Percentiles rank a stretch among this genome's conserved stretches.
phyloP scores from a whole-genome alignment of 768 basidiomycete genomes.

The Rubroboletus pulcherrimus region DNA sequence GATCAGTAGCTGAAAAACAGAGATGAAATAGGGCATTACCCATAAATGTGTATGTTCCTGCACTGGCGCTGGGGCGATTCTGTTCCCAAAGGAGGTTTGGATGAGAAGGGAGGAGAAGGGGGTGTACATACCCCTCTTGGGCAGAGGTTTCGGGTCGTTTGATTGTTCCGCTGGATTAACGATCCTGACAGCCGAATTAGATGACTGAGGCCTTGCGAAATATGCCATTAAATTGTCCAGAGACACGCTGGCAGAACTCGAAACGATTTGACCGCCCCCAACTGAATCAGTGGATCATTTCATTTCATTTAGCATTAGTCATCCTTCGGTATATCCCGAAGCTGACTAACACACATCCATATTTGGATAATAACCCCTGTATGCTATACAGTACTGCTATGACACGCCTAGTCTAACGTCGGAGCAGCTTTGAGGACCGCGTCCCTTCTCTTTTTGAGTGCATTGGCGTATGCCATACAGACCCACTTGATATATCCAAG shows the following conservation, averaged over 20 bases:
- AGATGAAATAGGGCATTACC: conserved; percentile 44
- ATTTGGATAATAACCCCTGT: not conserved
- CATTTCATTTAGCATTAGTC: conserved; percentile 16
- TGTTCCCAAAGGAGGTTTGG: conserved; percentile 25
- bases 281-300: conserved; percentile 4
- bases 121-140: conserved; percentile 52
- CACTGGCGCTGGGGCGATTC: conserved; percentile 78
- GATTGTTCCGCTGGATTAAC: conserved; percentile 51
- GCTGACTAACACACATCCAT: not conserved
- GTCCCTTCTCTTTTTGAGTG: conserved; percentile 59
- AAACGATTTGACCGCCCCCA: not conserved
- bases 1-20: not conserved
- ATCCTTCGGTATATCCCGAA: conserved; percentile 17
- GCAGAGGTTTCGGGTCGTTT: conserved; percentile 39
- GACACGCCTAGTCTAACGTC: conserved; percentile 4
- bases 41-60: conserved; percentile 88
- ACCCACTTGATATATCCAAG: conserved; percentile 71
- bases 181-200: conserved; percentile 66
- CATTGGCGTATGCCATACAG: conserved; percentile 68
- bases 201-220: conserved; percentile 59
- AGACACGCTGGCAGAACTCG: not conserved
- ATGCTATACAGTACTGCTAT: not conserved
- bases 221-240: conserved; percentile 50
- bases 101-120: not conserved
- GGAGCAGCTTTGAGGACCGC: conserved; percentile 23